Percentiles rank a stretch among this genome's conserved stretches.
Evolutionary conservation across 352 stramenopile species (phyloP).

Genomic region (Pseudoperonospora humuli): DNA sequence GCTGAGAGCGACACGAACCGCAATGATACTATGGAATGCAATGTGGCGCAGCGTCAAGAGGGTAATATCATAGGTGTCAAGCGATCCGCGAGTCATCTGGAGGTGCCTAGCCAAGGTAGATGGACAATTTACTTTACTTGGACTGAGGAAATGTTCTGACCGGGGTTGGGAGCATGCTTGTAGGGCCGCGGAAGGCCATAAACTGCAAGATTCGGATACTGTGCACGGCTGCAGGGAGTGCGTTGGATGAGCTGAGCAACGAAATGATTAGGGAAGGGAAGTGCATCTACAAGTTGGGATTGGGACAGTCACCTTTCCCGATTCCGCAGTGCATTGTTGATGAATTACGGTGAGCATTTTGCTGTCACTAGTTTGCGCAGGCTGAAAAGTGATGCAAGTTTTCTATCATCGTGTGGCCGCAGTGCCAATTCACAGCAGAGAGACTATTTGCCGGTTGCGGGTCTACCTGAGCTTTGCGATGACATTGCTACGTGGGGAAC

Average conservation of each 20-base stretch:
- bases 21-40: constrained; percentile 7
- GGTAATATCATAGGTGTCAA: constrained; percentile 28
- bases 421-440: constrained; percentile 75
- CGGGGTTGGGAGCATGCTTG: not conserved
- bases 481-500: constrained; percentile 74
- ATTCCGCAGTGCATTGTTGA: constrained; percentile 84
- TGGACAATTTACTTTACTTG: not conserved
- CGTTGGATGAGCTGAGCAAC: constrained; percentile 81
- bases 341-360: constrained; percentile 54
- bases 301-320: constrained; percentile 83
- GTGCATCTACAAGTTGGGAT: constrained; percentile 76
- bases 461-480: constrained; percentile 59
- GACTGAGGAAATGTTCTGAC: not conserved
- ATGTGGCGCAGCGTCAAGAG: not conserved
- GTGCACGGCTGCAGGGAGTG: constrained; percentile 66
- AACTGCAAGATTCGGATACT: constrained; percentile 86
- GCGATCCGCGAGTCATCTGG: constrained; percentile 36
- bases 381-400: not conserved
- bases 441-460: constrained; percentile 77
- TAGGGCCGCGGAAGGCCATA: constrained; percentile 71
- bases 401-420: not conserved
- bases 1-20: constrained; percentile 15
- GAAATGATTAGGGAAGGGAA: constrained; percentile 76
- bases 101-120: constrained; percentile 25
- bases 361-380: not conserved